Base-by-base conservation (phyloP, 108 stramenopile species). In the Stephanodiscus minutulus region DNA sequence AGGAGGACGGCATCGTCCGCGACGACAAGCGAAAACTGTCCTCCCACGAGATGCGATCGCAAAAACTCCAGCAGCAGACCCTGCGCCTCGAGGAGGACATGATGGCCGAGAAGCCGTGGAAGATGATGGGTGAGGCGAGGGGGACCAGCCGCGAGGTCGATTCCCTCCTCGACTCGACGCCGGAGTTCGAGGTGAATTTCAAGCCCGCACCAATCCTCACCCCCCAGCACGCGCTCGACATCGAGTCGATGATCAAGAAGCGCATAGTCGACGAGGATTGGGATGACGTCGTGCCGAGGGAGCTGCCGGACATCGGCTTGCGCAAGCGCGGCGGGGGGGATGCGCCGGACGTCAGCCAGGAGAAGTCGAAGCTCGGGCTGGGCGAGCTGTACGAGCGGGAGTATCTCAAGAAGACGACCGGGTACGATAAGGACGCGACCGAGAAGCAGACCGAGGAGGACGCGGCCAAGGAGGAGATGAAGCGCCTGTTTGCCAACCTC, bases 371-470 rank as follows among this genome's bases (percentile, higher is more conserved):
- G 77, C 77, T 97, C 22, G 96, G 97, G 9, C 86, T 99, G 22
- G 98, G 92, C 25, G 98, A 97, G 66, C 68, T 98, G 39, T 99
- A 99, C 70, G 98, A 97, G 57, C 85, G 96, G 7, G 97, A 97
- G 77, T 97, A 96, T 66, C 70, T 95, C 47, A 94, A 95, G 79
- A 90, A 94, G 85, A 88, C 89, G 3, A 65, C 87, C 5, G 93
- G 94, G 15, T 92, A 90, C 62, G 94, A 95, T 59, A 76, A 75
- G 29, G 90, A 95, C 67, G 87, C 83, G 0, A 89, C 73, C 21
- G 91, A 92, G 70, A 88, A 91, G 70, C 68, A 87, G 57, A 86
- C 91, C 0, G 91, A 91, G 67, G 97, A 96, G 27, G 77, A 50
- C 12, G 66, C 79, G 29, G 73, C 73, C 20, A 69, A 72, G 43